Evolutionary conservation across 2,329 filamentous ascomycete genomes (phyloP).

Genomic region (Chrysoporthe deuterocubensis): DNA sequence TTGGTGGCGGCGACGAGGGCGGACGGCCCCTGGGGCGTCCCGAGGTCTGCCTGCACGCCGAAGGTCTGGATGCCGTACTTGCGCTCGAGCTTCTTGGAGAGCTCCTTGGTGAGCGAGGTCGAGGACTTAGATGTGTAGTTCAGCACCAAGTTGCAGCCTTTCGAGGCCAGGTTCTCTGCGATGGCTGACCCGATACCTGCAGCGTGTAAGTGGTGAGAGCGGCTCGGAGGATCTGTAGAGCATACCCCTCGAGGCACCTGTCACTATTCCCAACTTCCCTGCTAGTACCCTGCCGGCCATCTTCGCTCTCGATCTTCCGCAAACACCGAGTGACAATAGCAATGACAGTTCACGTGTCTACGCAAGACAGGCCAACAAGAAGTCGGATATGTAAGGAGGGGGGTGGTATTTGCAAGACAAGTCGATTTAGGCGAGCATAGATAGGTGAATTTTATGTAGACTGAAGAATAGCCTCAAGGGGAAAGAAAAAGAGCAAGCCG

Average conservation of each 20-base stretch:
- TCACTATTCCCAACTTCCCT: constrained; percentile 32
- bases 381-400: not conserved
- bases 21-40: constrained; percentile 61
- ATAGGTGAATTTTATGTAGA: not conserved
- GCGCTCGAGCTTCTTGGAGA: constrained; percentile 63
- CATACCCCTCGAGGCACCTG: constrained; percentile 69
- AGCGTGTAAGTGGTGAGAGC: constrained; percentile 24
- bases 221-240: not conserved
- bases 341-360: not conserved
- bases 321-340: not conserved
- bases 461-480: not conserved
- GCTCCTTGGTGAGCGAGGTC: constrained; percentile 53
- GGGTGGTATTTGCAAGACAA: not conserved
- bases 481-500: not conserved
- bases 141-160: constrained; percentile 70
- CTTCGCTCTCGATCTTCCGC: not conserved
- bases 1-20: constrained; percentile 62
- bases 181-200: constrained; percentile 71
- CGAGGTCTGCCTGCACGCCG: constrained; percentile 73
- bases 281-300: constrained; percentile 28
- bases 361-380: not conserved
- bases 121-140: constrained; percentile 65
- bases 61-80: constrained; percentile 64
- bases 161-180: constrained; percentile 71
- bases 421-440: not conserved